Evolutionary conservation across 306 rosid species (phyloP), one percentile per base, ranked within the genome.

Genomic region (Styphnolobium japonicum): DNA sequence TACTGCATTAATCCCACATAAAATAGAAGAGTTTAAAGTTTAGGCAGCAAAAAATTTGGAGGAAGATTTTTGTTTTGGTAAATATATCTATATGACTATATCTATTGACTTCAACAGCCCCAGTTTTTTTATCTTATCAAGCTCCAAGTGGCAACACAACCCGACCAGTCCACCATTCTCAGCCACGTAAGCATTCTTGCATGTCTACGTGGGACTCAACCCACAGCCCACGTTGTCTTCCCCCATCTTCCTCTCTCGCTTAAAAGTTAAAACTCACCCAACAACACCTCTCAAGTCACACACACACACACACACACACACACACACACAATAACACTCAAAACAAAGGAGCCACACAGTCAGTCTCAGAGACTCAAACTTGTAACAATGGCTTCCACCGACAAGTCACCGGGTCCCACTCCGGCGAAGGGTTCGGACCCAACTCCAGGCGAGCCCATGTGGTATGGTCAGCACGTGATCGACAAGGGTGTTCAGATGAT

Each of bases 401-500:
- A 77, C 48, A 64, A 71, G 79, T 77, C 82, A 71, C 75, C 82
- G 58, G 63, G 63, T 42, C 81, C 89, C 9, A 74, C 73, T 43
- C 76, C 86, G 12, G 71, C 70, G 9, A 58, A 42, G 71, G 77
- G 34, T 2, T 6, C 19, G 21, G 81, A 36, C 10, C 66, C 7
- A 77, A 80, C 87, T 0, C 92, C 91, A 0, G 93, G 97, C 0
- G 64, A 83, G 57, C 40, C 85, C 8, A 88, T 92, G 96, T 19
- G 85, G 1, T 5, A 71, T 55, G 77, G 53, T 39, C 92, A 87
- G 67, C 89, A 90, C 18, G 0, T 85, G 62, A 14, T 92, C 5
- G 93, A 90, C 88, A 87, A 86, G 67, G 80, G 97, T 1, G 90
- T 92, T 1, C 63, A 82, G 71, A 80, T 89, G 76, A 4, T 88